phyloP scores from a whole-genome alignment of 1,284 basidiomycete genomes.

The Megacollybia platyphylla region DNA sequence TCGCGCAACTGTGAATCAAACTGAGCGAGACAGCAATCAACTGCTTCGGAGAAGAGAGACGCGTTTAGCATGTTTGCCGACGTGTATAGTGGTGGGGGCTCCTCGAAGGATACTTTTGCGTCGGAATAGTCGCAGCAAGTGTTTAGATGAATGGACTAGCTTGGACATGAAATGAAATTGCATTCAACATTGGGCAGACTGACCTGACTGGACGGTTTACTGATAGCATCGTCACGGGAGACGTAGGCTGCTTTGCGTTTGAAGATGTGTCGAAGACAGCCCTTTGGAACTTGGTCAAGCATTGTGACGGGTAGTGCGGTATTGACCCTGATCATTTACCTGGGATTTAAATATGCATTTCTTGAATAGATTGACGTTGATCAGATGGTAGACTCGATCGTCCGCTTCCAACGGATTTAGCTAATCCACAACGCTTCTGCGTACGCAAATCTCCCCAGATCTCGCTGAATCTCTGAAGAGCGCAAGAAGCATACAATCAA shows the following conservation, averaged over 20 bases:
- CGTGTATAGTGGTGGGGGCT: constrained; percentile 24
- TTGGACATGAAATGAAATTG: not conserved
- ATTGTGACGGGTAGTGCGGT: not conserved
- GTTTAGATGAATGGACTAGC: not conserved
- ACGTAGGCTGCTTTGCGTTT: constrained; percentile 1
- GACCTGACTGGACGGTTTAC: not conserved
- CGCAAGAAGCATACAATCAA: not conserved
- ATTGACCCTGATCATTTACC: constrained; percentile 1
- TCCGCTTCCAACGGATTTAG: constrained; percentile 4
- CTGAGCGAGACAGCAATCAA: constrained; percentile 32
- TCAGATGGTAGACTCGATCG: not conserved
- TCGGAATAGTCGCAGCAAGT: constrained; percentile 6
- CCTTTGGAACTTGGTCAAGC: not conserved
- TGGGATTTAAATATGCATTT: not conserved
- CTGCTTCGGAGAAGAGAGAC: constrained; percentile 21
- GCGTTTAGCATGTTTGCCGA: constrained; percentile 8
- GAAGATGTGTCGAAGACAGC: constrained; percentile 8
- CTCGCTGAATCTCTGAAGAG: not conserved
- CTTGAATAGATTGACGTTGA: not conserved
- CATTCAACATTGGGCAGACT: not conserved
- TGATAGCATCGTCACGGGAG: not conserved
- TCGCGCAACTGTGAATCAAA: constrained; percentile 32
- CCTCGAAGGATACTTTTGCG: constrained; percentile 3
- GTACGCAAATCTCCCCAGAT: constrained; percentile 1
- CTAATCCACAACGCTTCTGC: constrained; percentile 1